Evolutionary conservation across 2,329 filamentous ascomycete species (phyloP), one percentile per base, ranked within the genome.

Genomic region (Zarea fungicola): DNA sequence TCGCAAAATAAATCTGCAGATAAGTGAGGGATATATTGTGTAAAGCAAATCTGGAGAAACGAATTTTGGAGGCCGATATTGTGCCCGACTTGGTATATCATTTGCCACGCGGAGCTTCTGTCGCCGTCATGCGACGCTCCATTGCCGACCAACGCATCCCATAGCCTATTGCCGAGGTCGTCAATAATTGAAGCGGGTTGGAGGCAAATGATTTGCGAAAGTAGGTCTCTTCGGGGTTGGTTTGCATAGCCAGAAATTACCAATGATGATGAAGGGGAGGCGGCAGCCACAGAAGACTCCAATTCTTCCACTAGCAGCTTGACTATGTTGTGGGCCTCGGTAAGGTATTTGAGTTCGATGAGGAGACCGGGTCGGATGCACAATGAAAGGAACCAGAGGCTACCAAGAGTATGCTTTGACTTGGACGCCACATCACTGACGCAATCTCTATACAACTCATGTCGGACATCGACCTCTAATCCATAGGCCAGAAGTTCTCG

Each of bases 141-240:
- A 5, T 76, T 71, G 11, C 89, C 86, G 41, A 95, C 81, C 22
- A 93, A 72, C 32, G 84, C 71, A 49, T 84, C 73, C 88, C 89
- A 95, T 2, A 95, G 73, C 11, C 71, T 72, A 35, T 73, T 69
- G 14, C 84, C 83, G 4, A 87, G 71, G 2, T 84, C 77, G 3
- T 72, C 60, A 0, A 80, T 76, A 40, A 95, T 77, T 0, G 80
- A 77, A 8, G 75, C 69, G 1, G 85, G 76, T n/a, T 80, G 77
- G 44, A 81, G 69, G 28, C 69, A 66, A 28, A 92, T 77, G 31
- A 90, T 73, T 36, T 67, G 70, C 47, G 66, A 69, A 45, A 82
- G 76, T 37, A 82, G 75, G 46, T 78, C 82, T 54, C 75, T 80
- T 50, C 73, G 83, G 50, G 71, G 80, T 56, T 58, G 63, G 55